phyloP scores from a whole-genome alignment of 1,284 basidiomycete species.

The Moniliophthora roreri region DNA sequence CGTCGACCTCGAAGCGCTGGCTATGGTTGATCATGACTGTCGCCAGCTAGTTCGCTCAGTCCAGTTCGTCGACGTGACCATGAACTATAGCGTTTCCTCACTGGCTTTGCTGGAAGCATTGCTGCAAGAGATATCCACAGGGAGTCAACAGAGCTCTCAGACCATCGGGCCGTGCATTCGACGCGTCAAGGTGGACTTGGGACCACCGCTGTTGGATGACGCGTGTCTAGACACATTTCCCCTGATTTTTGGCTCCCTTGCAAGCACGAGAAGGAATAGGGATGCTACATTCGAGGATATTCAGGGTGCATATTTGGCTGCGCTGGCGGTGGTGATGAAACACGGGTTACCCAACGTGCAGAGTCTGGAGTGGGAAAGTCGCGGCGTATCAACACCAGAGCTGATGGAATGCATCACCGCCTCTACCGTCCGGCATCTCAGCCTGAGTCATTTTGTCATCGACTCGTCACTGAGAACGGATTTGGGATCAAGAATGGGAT shows the following conservation, averaged over 20 bases:
- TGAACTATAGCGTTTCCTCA: slow-evolving; percentile 16
- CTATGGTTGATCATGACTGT: slow-evolving; percentile 29
- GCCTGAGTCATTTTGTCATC: slow-evolving; percentile 1
- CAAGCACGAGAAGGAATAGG: not conserved
- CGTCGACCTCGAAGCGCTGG: slow-evolving; percentile 25
- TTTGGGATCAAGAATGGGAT: slow-evolving; percentile 12
- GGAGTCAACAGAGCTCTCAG: not conserved
- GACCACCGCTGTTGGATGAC: slow-evolving; percentile 3
- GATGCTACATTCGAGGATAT: not conserved
- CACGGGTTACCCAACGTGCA: slow-evolving; percentile 24
- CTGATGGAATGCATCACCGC: slow-evolving; percentile 12
- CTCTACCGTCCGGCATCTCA: slow-evolving; percentile 20
- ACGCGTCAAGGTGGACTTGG: slow-evolving; percentile 18
- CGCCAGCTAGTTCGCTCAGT: slow-evolving; percentile 25
- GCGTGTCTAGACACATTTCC: slow-evolving; percentile 10
- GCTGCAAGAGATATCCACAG: not conserved
- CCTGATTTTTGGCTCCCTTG: not conserved
- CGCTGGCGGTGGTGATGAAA: slow-evolving; percentile 2
- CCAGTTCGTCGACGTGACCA: slow-evolving; percentile 23
- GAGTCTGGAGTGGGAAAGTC: slow-evolving; percentile 25
- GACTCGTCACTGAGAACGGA: slow-evolving; percentile 8
- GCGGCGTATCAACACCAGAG: slow-evolving; percentile 10
- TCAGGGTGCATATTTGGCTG: slow-evolving; percentile 8
- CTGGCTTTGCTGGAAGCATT: slow-evolving; percentile 11
- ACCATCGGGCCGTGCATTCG: slow-evolving; percentile 23